Evolutionary conservation across 306 rosid genomes (phyloP), one percentile per base, ranked within the genome.

Genomic region (Acacia confusa): DNA sequence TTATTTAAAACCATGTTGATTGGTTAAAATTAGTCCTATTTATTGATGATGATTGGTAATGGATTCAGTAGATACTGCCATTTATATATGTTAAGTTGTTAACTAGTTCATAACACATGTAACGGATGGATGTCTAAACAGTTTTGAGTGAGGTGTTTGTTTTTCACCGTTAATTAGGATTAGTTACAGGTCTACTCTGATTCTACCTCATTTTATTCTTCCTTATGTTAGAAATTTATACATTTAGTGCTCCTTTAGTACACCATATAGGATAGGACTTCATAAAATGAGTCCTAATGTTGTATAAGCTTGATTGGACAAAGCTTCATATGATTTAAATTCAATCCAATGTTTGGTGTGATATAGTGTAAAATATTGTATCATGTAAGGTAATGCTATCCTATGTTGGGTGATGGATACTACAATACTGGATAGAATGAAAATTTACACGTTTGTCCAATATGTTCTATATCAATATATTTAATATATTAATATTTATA

Each of bases 121-220:
- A 24, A 4, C 72, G 53, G 50, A 15, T 61, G 25, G 36, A 19
- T 57, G 47, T 69, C 64, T 4, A 47, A 24, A 32, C 53, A 76
- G 34, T 60, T 47, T 61, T 58, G 60, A 38, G 76, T 30, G 11
- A 22, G 66, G 43, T 41, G 27, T 40, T 47, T 53, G 36, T 30
- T 14, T 74, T 66, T 52, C 2, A 24, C 30, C 50, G 9, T 53
- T 3, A n/a, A 5, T 14, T 53, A 55, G 63, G 40, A 20, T 22
- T 52, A 50, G 38, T 74, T 50, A 55, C 34, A 75, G 41, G 24
- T 70, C 17, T 64, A 69, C 20, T 76, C 77, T 24, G 72, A 44
- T 68, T 68, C 40, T 20, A 67, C 72, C 24, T 38, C 27, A 20
- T 67, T 66, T 4, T 24, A 58, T 36, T 48, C 47, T 76, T 68